These are phyloP conservation scores for Jackrogersella multiformis DNA, from an alignment of 495 filamentous ascomycete species.

Conservation along the genomic window DNA sequence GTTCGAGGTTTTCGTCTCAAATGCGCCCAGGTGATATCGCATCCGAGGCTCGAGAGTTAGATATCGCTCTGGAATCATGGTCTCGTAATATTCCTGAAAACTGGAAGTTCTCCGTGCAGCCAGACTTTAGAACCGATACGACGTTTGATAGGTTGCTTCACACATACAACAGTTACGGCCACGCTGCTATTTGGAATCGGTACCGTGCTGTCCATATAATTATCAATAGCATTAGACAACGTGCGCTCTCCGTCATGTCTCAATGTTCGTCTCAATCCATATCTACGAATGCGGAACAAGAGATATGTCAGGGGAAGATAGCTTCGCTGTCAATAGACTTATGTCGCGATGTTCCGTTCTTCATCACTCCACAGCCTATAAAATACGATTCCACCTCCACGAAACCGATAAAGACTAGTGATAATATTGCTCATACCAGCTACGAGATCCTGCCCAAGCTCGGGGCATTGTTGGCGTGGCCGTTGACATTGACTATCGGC, in stretches of 20 bases:
- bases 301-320: slow-evolving; percentile 28
- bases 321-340: slow-evolving; percentile 29
- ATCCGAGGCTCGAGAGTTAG: slow-evolving; percentile 27
- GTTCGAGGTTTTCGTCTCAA: slow-evolving; percentile 18
- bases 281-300: slow-evolving; percentile 8
- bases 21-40: slow-evolving; percentile 18
- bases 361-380: slow-evolving; percentile 11
- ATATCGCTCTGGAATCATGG: slow-evolving; percentile 30
- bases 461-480: slow-evolving; percentile 43
- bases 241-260: slow-evolving; percentile 18
- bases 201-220: slow-evolving; percentile 44
- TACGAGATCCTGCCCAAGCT: slow-evolving; percentile 35
- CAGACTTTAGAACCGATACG: not conserved
- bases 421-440: not conserved
- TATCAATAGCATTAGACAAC: slow-evolving; percentile 38
- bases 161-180: slow-evolving; percentile 34
- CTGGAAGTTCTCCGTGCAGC: slow-evolving; percentile 6
- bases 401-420: not conserved
- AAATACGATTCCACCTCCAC: not conserved
- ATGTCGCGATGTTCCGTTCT: slow-evolving; percentile 36
- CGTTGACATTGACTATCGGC: slow-evolving; percentile 41
- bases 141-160: slow-evolving; percentile 24
- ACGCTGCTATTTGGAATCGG: slow-evolving; percentile 45
- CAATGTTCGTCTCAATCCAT: slow-evolving; percentile 9
- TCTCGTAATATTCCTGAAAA: slow-evolving; percentile 17